phyloP scores from a whole-genome alignment of 2,329 filamentous ascomycete species.

The Microsporum audouinii region DNA sequence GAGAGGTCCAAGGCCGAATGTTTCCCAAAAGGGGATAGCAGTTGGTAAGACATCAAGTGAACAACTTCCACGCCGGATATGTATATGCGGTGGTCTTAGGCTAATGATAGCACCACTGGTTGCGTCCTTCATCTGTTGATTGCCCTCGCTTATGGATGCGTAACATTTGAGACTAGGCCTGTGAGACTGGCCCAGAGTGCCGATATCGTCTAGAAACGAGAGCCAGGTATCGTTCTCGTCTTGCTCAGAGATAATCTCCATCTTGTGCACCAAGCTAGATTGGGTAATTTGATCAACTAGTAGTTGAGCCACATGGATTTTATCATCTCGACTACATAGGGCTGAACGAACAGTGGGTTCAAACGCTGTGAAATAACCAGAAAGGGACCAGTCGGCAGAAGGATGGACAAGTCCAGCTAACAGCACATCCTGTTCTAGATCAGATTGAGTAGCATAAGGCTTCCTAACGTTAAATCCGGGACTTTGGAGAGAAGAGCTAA shows the following conservation, averaged over 20 bases:
- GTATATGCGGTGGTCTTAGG: conserved; percentile 43
- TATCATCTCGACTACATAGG: conserved; percentile 25
- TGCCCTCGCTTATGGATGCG: conserved; percentile 18
- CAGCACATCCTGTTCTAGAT: conserved; percentile 16
- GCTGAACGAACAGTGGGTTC: conserved; percentile 24
- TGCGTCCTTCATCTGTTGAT: conserved; percentile 15
- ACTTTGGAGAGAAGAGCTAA: neutral
- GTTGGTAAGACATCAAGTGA: conserved; percentile 46
- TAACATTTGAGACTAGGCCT: conserved; percentile 29
- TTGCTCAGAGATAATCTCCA: neutral
- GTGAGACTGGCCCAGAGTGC: conserved; percentile 21
- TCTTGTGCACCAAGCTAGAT: conserved; percentile 31
- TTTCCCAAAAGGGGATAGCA: conserved; percentile 50
- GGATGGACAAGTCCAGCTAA: conserved; percentile 30
- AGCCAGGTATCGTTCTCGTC: conserved; percentile 12
- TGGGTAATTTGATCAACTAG: conserved; percentile 35
- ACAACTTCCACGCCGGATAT: conserved; percentile 42
- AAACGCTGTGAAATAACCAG: conserved; percentile 29
- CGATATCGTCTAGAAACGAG: conserved; percentile 21
- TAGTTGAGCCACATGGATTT: conserved; percentile 31
- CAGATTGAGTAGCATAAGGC: neutral
- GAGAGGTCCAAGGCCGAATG: conserved; percentile 46
- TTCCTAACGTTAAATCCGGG: neutral
- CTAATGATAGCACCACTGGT: conserved; percentile 28
- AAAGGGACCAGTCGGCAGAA: conserved; percentile 31